A percentile compares a stretch with the other conserved stretches of the same genome.
phyloP scores from a whole-genome alignment of 2,329 filamentous ascomycete genomes.

The Exophiala spinifera region DNA sequence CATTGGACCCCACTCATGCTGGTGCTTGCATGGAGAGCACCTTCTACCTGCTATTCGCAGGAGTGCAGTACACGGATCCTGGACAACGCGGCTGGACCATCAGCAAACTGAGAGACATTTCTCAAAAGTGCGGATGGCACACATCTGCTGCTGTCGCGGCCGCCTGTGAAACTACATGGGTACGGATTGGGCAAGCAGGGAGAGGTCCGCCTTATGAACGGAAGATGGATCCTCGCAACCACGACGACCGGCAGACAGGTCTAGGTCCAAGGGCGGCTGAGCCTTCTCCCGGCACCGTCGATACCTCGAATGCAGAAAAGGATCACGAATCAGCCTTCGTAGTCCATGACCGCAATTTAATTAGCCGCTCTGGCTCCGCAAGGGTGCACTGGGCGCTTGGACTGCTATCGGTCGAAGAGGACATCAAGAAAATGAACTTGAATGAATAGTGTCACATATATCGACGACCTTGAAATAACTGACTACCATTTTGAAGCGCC shows the following conservation, averaged over 20 bases:
- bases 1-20: constrained; percentile 72
- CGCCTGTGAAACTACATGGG: constrained; percentile 83
- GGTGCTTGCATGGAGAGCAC: constrained; percentile 78
- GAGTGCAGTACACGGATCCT: constrained; percentile 70
- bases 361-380: constrained; percentile 62
- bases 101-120: constrained; percentile 68
- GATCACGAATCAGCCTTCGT: constrained; percentile 31
- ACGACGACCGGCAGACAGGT: constrained; percentile 24
- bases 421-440: constrained; percentile 63
- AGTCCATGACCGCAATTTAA: constrained; percentile 48
- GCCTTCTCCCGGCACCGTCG: constrained; percentile 37
- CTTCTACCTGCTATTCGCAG: constrained; percentile 83
- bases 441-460: constrained; percentile 22
- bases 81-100: constrained; percentile 76
- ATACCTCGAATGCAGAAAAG: constrained; percentile 10
- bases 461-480: not conserved
- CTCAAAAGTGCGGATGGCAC: constrained; percentile 81
- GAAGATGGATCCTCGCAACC: constrained; percentile 31
- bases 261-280: constrained; percentile 50
- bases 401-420: constrained; percentile 71
- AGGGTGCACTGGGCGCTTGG: constrained; percentile 74
- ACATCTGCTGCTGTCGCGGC: constrained; percentile 75
- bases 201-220: constrained; percentile 71
- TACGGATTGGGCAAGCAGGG: constrained; percentile 51
- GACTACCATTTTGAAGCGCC: not conserved